Evolutionary conservation across 306 rosid genomes (phyloP), one percentile per base, ranked within the genome.

Genomic region (Luffa acutangula): DNA sequence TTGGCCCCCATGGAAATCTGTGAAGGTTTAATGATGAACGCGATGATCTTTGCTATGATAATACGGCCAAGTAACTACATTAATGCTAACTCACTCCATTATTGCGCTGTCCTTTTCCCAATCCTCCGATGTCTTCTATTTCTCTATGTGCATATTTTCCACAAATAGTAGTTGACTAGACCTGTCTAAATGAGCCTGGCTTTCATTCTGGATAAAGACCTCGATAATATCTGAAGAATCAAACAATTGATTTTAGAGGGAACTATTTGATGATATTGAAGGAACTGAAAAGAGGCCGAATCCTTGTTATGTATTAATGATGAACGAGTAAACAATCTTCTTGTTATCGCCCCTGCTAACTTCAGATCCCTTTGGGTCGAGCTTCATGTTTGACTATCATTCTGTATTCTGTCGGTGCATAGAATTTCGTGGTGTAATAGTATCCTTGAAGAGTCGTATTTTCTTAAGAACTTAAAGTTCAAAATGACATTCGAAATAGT

Each of bases 31-130:
- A 33, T 75, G 33, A 75, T 51, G 63, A 51, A 75, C 9, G 33
- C 18, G 13, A 75, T 52, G 18, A 75, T 75, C 4, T 14, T 70
- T 70, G 76, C 56, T 45, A 13, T 43, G 56, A 71, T 43, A 46
- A 71, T 43, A 46, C 39, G 11, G 12, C 54, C 76, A 48, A 48
- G 43, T 21, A 45, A 39, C 39, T 13, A 48, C 77, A 73, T 73
- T 31, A 49, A 73, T 49, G 77, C 6, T 49, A 31, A 31, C 59
- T 12, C 77, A 13, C 25, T 13, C 17, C 59, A 73, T 73, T 51
- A 73, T 46, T 73, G 59, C 12, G 10, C 34, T 73, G 77, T 73
- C 59, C n/a, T 73, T 45, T 72, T 72, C 77, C 37, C 37, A 69
- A 69, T 69, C 54, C 43, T 69, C 53, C 34, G 76, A 21, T 45